These are phyloP conservation scores for Phytophthora ramorum DNA, from an alignment of 352 stramenopile species.

Conservation along the genomic window DNA sequence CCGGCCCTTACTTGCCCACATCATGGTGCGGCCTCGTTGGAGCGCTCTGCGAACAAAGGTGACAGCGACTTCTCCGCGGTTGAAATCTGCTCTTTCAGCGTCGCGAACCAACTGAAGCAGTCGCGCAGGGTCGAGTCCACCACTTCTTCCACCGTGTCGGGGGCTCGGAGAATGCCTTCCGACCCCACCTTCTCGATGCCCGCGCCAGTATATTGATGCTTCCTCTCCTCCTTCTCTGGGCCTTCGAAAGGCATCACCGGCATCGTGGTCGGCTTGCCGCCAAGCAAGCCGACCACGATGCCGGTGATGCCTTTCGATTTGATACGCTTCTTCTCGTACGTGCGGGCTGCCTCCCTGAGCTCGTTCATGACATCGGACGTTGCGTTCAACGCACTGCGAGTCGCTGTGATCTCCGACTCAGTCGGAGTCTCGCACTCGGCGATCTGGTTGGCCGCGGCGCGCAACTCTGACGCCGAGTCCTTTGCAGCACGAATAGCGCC, in stretches of 20 bases:
- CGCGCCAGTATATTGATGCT: neutral
- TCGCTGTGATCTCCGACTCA: slow-evolving; percentile 17
- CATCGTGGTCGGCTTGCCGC: too few relatives aligned
- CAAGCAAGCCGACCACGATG: slow-evolving; percentile 7
- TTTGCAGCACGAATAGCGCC: slow-evolving; percentile 8
- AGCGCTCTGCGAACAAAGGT: slow-evolving; percentile 4
- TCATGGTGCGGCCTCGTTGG: neutral
- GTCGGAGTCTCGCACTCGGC: slow-evolving; percentile 6
- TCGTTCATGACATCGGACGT: slow-evolving; percentile 7
- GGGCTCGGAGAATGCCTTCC: slow-evolving; percentile 24
- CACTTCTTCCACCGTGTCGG: slow-evolving; percentile 17
- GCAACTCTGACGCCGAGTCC: slow-evolving; percentile 12
- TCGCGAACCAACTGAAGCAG: slow-evolving; percentile 10
- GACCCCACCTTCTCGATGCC: slow-evolving; percentile 10
- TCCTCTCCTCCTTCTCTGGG: neutral
- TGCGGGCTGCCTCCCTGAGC: neutral
- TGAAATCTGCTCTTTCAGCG: slow-evolving; percentile 10
- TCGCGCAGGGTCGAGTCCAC: slow-evolving; percentile 9
- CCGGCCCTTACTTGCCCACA: neutral
- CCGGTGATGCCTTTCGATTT: slow-evolving; percentile 16
- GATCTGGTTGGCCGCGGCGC: slow-evolving; percentile 18
- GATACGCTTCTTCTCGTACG: slow-evolving; percentile 17
- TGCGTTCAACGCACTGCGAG: slow-evolving; percentile 14
- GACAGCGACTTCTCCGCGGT: slow-evolving; percentile 13
- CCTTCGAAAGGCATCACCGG: too few relatives aligned